Percentiles rank a stretch among this genome's conserved stretches.
Conservation (phyloP, 768 basidiomycete genomes). For the Suillus decipiens region DNA sequence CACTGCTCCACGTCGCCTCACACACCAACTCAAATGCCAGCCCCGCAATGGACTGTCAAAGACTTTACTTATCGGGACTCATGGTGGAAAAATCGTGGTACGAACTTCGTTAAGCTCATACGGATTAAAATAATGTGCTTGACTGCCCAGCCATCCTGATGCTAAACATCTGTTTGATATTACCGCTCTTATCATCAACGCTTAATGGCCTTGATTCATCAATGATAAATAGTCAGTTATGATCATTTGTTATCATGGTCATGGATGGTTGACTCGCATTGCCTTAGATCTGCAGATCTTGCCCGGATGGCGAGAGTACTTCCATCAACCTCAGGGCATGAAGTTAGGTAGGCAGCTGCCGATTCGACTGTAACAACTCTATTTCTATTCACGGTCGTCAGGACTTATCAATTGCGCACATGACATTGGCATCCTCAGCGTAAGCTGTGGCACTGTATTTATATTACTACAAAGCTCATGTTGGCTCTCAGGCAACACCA, state of each 20-base stretch:
- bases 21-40: conserved; percentile 21
- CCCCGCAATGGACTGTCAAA: conserved; percentile 55
- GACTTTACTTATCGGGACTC: conserved; percentile 59
- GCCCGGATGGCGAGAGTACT: conserved; percentile 63
- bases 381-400: conserved; percentile 22
- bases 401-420: conserved; percentile 69
- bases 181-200: conserved; percentile 65
- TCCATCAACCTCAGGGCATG: conserved; percentile 51
- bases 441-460: conserved; percentile 25
- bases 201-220: conserved; percentile 73
- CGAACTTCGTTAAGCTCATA: conserved; percentile 12
- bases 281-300: conserved; percentile 63
- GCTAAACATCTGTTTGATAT: conserved; percentile 57
- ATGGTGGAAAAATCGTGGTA: conserved; percentile 66
- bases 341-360: conserved; percentile 41
- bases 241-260: neutral
- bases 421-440: conserved; percentile 53
- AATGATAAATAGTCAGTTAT: conserved; percentile 50
- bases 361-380: neutral
- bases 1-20: conserved; percentile 1
- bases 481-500: conserved; percentile 50
- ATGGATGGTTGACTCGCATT: conserved; percentile 31
- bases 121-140: neutral
- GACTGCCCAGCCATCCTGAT: conserved; percentile 50
- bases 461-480: neutral